Percentiles rank a stretch among this genome's conserved stretches.
Conservation (phyloP, 148 eudicot species). For the Persicaria tinctoria region DNA sequence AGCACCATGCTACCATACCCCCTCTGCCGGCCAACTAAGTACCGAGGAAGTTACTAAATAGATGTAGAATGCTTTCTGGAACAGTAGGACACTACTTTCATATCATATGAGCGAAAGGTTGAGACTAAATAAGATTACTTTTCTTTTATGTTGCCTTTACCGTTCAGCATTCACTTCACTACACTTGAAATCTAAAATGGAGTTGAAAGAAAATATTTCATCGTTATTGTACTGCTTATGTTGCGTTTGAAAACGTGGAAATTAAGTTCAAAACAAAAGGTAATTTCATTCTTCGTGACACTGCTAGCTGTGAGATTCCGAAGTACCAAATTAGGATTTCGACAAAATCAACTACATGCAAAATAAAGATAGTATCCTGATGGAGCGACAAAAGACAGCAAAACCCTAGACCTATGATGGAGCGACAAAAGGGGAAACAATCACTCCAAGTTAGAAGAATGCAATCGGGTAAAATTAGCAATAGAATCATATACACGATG, state of each 20-base stretch:
- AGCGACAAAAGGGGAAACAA: neutral
- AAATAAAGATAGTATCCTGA: neutral
- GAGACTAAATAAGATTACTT: neutral
- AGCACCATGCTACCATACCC: no score
- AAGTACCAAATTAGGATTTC: neutral
- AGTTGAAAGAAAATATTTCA: neutral
- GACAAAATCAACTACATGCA: neutral
- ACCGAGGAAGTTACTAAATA: no score
- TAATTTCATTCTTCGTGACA: neutral
- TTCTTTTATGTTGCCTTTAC: neutral
- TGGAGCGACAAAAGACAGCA: neutral
- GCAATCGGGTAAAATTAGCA: neutral
- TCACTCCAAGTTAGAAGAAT: neutral
- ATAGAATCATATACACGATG: neutral
- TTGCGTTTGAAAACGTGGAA: neutral
- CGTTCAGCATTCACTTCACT: neutral
- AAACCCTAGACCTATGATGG: neutral
- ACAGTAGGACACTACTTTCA: neutral
- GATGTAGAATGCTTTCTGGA: no score
- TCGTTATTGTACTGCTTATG: neutral
- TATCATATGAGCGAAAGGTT: neutral
- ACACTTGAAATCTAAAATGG: neutral
- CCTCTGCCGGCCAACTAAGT: no score
- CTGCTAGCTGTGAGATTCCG: neutral
- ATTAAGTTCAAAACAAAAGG: neutral